phyloP scores from a whole-genome alignment of 148 eudicot genomes.

The Arbutus unedo region DNA sequence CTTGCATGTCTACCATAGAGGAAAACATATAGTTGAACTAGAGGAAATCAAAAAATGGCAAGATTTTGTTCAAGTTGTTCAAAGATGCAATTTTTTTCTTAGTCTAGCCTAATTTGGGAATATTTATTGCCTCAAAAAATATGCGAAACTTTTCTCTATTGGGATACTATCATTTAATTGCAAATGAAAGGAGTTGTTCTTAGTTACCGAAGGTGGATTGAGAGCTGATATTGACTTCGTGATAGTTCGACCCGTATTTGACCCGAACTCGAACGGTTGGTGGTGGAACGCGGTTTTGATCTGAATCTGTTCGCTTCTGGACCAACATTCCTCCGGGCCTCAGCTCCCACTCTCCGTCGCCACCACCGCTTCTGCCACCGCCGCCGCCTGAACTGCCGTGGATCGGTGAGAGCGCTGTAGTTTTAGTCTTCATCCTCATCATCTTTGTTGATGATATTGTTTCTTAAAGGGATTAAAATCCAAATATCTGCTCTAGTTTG shows the following conservation, averaged over 20 bases:
- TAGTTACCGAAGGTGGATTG: constrained; percentile 73
- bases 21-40: not conserved
- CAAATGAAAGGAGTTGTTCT: not conserved
- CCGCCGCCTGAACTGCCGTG: constrained; percentile 22
- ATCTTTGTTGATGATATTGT: constrained; percentile 25
- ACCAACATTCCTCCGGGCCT: constrained; percentile 93
- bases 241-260: constrained; percentile 62
- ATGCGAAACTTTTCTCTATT: not conserved
- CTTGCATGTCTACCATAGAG: not conserved
- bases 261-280: constrained; percentile 77
- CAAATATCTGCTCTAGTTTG: not conserved
- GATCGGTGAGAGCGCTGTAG: constrained; percentile 37
- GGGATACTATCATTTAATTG: not conserved
- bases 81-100: not conserved
- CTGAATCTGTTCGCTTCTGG: constrained; percentile 64
- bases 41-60: not conserved
- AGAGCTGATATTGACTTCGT: constrained; percentile 66
- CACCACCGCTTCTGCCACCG: constrained; percentile 22
- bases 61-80: not conserved
- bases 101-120: not conserved
- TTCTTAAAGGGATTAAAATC: not conserved
- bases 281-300: constrained; percentile 43
- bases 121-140: not conserved
- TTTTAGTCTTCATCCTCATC: constrained; percentile 77
- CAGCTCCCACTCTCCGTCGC: constrained; percentile 67